Evolutionary conservation across 768 basidiomycete genomes (phyloP), one percentile per base, ranked within the genome.

Genomic region (Grammothele lineata): DNA sequence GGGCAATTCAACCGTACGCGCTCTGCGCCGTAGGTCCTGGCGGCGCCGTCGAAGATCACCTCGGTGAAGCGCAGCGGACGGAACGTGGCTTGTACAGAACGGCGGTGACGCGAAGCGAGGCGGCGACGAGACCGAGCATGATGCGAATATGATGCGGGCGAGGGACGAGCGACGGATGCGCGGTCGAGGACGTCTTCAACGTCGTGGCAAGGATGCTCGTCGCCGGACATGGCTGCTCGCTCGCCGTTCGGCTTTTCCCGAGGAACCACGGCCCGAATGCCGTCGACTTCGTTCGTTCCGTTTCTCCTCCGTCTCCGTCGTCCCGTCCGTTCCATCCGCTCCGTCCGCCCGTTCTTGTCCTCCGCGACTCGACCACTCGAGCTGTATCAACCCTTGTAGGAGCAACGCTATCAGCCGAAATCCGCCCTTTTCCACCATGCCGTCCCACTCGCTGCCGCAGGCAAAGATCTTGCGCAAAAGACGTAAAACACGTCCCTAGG

Each of bases 131-230:
- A 19, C 50, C 50, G 50, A 52, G 37, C 32, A 43, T 52, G 41
- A 47, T 52, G 42, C 50, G 50, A 47, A 10, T 37, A 52, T 52
- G 18, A n/a, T 17, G 24, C 12, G 26, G 45, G 18, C 40, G 50
- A 47, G 38, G 41, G 23, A 43, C 11, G 24, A 5, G 40, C 44
- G 46, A 37, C 40, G 19, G 50, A n/a, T 33, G 45, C 17, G 37
- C n/a, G 25, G 40, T 47, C 50, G 42, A 15, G 10, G n/a, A 33
- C 50, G n/a, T 43, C 30, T 43, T 47, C 22, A 47, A 37, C 45
- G 50, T 37, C 46, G 44, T 44, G 22, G 25, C 17, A n/a, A 8
- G 25, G 17, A 8, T 32, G 8, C 30, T 32, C 30, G 30, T 12
- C 23, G 42, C n/a, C 26, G 14, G 10, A 3, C 3, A 30, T 41